Evolutionary conservation across 331 rosid species (phyloP).

Genomic region (Saraca asoca): DNA sequence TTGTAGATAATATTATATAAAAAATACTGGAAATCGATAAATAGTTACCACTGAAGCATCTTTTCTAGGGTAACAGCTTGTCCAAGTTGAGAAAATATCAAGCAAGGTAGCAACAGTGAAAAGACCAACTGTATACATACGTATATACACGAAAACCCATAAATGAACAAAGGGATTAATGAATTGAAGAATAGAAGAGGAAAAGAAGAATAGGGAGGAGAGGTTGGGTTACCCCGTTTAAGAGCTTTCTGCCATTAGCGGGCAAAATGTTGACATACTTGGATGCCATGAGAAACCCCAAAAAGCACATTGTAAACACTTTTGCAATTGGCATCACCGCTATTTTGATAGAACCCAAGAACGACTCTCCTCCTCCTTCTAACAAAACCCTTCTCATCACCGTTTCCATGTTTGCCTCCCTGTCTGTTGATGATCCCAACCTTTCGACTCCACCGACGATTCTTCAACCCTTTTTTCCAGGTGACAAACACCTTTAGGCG

Average conservation of each 20-base stretch:
- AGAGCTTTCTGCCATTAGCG: slow-evolving; percentile 79
- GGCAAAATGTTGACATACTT: slow-evolving; percentile 80
- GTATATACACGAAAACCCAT: slow-evolving; percentile 22
- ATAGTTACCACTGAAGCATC: slow-evolving; percentile 77
- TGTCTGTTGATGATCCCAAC: background rate
- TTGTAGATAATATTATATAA: background rate
- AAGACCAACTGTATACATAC: slow-evolving; percentile 74
- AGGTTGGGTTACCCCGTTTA: slow-evolving; percentile 71
- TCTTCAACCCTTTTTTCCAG: background rate
- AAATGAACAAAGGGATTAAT: too few species aligned
- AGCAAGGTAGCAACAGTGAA: slow-evolving; percentile 87
- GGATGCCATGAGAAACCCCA: slow-evolving; percentile 98
- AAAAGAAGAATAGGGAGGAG: background rate
- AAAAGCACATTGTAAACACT: slow-evolving; percentile 77
- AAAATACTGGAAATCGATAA: background rate
- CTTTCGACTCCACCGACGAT: slow-evolving; percentile 2
- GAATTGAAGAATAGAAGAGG: background rate
- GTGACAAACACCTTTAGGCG: too few species aligned
- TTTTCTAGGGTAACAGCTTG: slow-evolving; percentile 76
- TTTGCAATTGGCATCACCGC: slow-evolving; percentile 91
- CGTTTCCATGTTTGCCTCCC: slow-evolving; percentile 19
- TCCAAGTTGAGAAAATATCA: slow-evolving; percentile 91
- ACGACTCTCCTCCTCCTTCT: slow-evolving; percentile 60
- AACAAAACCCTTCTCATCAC: slow-evolving; percentile 57
- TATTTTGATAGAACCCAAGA: slow-evolving; percentile 69